These are phyloP conservation scores for Psophocarpus tetragonolobus DNA, from an alignment of 306 rosid species.

Conservation along the genomic window DNA sequence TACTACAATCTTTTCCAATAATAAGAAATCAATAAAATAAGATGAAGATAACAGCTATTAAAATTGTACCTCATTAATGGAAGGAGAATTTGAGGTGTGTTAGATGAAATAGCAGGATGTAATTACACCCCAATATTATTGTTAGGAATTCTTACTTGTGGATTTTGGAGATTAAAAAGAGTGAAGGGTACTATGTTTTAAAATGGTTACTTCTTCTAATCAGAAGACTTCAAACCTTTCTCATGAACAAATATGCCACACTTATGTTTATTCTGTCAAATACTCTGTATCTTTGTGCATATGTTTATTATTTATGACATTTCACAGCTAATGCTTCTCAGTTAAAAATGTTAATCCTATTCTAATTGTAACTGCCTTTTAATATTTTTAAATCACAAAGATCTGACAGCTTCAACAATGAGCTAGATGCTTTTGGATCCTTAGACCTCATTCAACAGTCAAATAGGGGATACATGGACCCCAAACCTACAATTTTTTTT, in stretches of 20 bases:
- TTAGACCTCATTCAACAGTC: slow-evolving; percentile 39
- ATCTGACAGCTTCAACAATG: slow-evolving; percentile 33
- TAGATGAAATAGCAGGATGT: not conserved
- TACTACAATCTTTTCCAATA: not conserved
- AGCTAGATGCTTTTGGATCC: slow-evolving; percentile 33
- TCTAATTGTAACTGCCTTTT: not conserved
- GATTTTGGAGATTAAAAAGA: not conserved
- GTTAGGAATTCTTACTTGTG: not conserved
- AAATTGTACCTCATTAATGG: not conserved
- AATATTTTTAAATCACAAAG: slow-evolving; percentile 46
- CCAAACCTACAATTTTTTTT: slow-evolving; percentile 32
- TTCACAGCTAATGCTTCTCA: not conserved
- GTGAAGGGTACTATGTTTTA: too few species aligned
- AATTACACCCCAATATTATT: not conserved
- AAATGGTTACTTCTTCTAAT: not conserved
- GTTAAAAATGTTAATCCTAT: not conserved
- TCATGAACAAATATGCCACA: not conserved
- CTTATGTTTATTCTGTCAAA: not conserved
- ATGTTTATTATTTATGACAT: not conserved
- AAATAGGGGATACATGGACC: slow-evolving; percentile 28
- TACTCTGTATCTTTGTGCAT: not conserved
- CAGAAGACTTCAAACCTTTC: not conserved
- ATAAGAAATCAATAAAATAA: not conserved
- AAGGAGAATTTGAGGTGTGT: not conserved
- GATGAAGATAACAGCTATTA: not conserved